Evolutionary conservation across 176 grass and related monocot genomes (phyloP).

Genomic region (Melocanna baccifera): DNA sequence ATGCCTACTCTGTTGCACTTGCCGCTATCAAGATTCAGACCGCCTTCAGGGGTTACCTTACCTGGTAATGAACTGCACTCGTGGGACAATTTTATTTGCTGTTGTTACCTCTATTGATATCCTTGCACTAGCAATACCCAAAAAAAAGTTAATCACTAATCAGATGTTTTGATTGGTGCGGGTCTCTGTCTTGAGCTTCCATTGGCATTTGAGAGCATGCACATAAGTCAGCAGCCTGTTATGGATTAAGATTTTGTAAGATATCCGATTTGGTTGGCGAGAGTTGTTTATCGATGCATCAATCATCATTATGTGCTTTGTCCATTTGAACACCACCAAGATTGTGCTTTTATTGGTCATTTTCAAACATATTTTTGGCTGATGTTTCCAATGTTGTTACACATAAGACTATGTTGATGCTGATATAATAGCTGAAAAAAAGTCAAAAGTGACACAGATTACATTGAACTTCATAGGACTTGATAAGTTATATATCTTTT

Average conservation of each 20-base stretch:
- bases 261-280: constrained; percentile 44
- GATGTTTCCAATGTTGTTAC: constrained; percentile 24
- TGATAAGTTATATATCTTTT: not conserved
- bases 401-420: not conserved
- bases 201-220: not conserved
- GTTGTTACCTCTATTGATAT: not conserved
- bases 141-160: not conserved
- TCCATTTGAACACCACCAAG: constrained; percentile 23
- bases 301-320: constrained; percentile 23
- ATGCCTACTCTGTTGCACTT: constrained; percentile 79
- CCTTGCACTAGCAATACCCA: not conserved
- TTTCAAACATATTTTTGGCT: constrained; percentile 14
- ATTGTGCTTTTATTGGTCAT: constrained; percentile 24
- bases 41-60: constrained; percentile 77
- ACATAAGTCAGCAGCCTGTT: not conserved
- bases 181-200: constrained; percentile 17
- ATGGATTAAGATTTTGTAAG: constrained; percentile 7
- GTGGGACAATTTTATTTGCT: constrained; percentile 2
- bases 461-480: not conserved
- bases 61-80: constrained; percentile 51
- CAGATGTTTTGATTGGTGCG: not conserved
- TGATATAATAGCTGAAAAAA: constrained; percentile 16
- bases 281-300: constrained; percentile 32
- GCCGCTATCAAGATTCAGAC: constrained; percentile 89
- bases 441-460: not conserved